These are phyloP conservation scores for Diutina ranongensis DNA, from an alignment of 1,139 yeast genomes.

Conservation along the genomic window DNA sequence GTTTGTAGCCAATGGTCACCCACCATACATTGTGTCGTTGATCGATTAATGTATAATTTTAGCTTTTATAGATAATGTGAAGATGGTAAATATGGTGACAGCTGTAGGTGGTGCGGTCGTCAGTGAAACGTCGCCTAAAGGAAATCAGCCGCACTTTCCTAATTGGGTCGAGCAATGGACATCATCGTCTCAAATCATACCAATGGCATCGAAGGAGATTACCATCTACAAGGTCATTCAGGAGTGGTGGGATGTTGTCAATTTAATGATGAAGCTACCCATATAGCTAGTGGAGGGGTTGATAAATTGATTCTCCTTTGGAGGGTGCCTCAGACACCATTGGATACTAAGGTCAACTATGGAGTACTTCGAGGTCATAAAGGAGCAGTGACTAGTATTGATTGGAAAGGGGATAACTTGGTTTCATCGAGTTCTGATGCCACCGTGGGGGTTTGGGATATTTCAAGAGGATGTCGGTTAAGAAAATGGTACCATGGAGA, in stretches of 20 bases:
- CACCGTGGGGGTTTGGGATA: constrained; percentile 44
- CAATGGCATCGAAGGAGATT: constrained; percentile 11
- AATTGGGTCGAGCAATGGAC: no score
- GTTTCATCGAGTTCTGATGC: constrained; percentile 41
- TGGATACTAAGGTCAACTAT: constrained; percentile 18
- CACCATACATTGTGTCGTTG: no score
- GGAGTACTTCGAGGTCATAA: constrained; percentile 36
- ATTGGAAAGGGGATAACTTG: constrained; percentile 29
- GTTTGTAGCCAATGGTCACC: no score
- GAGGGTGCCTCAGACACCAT: constrained; percentile 23
- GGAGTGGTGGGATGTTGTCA: constrained; percentile 36
- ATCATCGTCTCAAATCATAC: no score
- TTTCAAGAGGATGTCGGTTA: constrained; percentile 40
- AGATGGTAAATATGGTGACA: no score
- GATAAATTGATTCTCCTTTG: constrained; percentile 38
- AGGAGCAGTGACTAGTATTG: constrained; percentile 38
- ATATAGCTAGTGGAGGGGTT: constrained; percentile 41
- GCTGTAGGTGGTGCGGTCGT: neutral
- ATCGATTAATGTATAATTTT: no score
- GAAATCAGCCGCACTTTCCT: no score
- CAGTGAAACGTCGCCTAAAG: no score
- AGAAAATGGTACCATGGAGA: constrained; percentile 48
- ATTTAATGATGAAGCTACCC: constrained; percentile 31
- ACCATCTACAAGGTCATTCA: constrained; percentile 32
- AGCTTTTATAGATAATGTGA: neutral